phyloP scores from a whole-genome alignment of 768 basidiomycete species.

The Hirschioporus abietinus region DNA sequence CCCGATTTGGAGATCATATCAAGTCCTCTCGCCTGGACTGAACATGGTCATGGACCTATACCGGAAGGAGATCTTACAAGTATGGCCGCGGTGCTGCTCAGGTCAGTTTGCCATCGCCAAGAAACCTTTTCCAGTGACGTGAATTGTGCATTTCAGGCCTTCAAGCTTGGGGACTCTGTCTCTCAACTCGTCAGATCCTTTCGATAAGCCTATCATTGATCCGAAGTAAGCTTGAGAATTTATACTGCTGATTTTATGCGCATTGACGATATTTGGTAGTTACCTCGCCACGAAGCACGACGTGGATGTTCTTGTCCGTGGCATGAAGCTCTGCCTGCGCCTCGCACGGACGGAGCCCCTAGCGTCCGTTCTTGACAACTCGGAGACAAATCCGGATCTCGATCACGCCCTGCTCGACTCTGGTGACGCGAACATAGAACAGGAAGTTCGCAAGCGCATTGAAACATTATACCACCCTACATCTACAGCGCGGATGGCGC shows the following conservation, averaged over 20 bases:
- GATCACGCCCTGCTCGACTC: constrained; percentile 31
- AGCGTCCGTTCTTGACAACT: constrained; percentile 29
- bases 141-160: constrained; percentile 31
- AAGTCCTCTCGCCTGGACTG: constrained; percentile 20
- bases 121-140: constrained; percentile 3
- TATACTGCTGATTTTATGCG: not conserved
- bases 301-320: constrained; percentile 33
- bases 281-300: constrained; percentile 40
- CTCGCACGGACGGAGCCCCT: constrained; percentile 36
- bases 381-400: constrained; percentile 23
- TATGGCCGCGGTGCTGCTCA: constrained; percentile 24
- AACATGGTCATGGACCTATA: constrained; percentile 12
- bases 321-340: constrained; percentile 31
- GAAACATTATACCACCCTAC: constrained; percentile 42
- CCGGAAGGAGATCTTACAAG: constrained; percentile 17
- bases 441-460: constrained; percentile 27
- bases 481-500: constrained; percentile 37
- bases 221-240: constrained; percentile 29
- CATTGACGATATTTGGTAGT: constrained; percentile 19
- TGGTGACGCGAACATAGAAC: constrained; percentile 30
- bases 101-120: constrained; percentile 18
- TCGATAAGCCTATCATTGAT: constrained; percentile 38
- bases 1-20: constrained; percentile 32
- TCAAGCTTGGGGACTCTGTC: constrained; percentile 36
- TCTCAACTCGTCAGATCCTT: constrained; percentile 36